Percentiles rank a stretch among this genome's conserved stretches.
Evolutionary conservation across 305 asterid genomes (phyloP).

Genomic region (Vinca major): DNA sequence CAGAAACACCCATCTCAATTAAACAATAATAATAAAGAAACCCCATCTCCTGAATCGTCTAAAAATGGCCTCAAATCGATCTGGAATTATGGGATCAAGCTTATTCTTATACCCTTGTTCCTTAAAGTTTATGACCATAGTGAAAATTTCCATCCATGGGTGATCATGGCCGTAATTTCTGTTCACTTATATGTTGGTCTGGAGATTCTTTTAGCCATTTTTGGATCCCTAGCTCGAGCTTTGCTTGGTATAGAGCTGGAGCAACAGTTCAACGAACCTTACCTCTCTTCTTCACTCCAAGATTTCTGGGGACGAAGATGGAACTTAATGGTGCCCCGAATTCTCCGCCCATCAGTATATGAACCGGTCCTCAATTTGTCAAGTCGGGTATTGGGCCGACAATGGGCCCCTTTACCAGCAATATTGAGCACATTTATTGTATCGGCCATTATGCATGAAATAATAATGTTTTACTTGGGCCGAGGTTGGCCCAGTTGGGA

Average conservation of each 20-base stretch:
- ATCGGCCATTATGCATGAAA: neutral
- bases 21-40: neutral
- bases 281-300: conserved; percentile 10
- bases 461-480: neutral
- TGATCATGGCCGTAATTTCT: neutral
- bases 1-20: neutral
- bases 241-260: conserved; percentile 11
- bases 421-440: neutral
- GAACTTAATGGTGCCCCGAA: conserved; percentile 16
- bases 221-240: neutral
- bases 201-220: neutral
- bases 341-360: conserved; percentile 6
- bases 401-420: conserved; percentile 8
- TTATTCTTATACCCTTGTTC: conserved; percentile 1
- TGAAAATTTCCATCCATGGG: neutral
- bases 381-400: neutral
- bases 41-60: no score
- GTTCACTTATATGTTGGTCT: neutral
- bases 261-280: conserved; percentile 16
- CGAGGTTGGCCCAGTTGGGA: conserved; percentile 1
- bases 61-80: neutral
- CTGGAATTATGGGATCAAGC: conserved; percentile 13
- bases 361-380: neutral
- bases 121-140: conserved; percentile 6
- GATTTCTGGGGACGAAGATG: conserved; percentile 16